These are phyloP conservation scores for Phallus indusiatus DNA, from an alignment of 768 basidiomycete species.

Conservation along the genomic window DNA sequence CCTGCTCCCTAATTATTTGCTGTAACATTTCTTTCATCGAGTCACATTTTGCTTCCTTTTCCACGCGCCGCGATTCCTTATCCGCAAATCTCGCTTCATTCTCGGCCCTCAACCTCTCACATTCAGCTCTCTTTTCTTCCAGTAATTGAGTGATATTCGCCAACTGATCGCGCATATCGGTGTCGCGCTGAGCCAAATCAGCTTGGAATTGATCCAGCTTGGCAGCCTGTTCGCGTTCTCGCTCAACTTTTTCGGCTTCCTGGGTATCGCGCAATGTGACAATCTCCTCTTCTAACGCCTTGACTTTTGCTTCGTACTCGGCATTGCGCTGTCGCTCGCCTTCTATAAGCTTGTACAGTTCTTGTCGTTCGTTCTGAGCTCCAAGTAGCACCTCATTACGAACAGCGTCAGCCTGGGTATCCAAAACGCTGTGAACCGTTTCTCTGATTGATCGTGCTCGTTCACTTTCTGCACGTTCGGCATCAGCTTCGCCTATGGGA, in stretches of 20 bases:
- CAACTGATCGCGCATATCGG: slow-evolving; percentile 50
- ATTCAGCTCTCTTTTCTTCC: slow-evolving; percentile 53
- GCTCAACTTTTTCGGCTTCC: slow-evolving; percentile 30
- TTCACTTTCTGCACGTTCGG: slow-evolving; percentile 44
- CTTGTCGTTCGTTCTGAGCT: slow-evolving; percentile 24
- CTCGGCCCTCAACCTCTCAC: slow-evolving; percentile 47
- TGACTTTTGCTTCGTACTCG: slow-evolving; percentile 24
- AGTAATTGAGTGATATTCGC: slow-evolving; percentile 65
- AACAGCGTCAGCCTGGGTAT: not conserved
- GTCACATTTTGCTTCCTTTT: slow-evolving; percentile 48
- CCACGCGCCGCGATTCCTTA: slow-evolving; percentile 46
- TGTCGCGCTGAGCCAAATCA: slow-evolving; percentile 51
- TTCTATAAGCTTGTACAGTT: slow-evolving; percentile 50
- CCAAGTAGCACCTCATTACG: slow-evolving; percentile 10
- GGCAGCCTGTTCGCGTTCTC: slow-evolving; percentile 57
- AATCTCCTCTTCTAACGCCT: slow-evolving; percentile 9
- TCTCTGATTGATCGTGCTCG: slow-evolving; percentile 40
- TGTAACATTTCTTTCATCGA: slow-evolving; percentile 55
- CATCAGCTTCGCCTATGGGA: slow-evolving; percentile 43
- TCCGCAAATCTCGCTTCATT: slow-evolving; percentile 56
- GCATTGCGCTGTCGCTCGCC: slow-evolving; percentile 47
- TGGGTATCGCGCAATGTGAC: slow-evolving; percentile 4
- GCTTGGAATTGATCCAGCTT: slow-evolving; percentile 48
- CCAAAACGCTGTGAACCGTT: slow-evolving; percentile 7
- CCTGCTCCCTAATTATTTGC: slow-evolving; percentile 47